Percentiles rank a stretch among this genome's conserved stretches.
Evolutionary conservation across 306 rosid genomes (phyloP).

Genomic region (Acacia melanoxylon): DNA sequence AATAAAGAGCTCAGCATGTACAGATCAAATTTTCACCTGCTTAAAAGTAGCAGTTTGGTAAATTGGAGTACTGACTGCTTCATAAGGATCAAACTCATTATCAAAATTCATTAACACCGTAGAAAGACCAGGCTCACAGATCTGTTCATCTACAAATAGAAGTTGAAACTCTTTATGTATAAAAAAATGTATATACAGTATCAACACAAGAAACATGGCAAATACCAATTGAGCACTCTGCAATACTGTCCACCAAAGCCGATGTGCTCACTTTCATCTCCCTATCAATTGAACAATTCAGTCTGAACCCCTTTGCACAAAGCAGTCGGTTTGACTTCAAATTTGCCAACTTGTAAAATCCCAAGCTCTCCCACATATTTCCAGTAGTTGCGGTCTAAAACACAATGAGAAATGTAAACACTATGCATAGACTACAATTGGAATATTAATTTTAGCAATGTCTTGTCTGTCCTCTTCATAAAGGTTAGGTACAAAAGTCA

Average conservation of each 20-base stretch:
- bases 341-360: constrained; percentile 34
- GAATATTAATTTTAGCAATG: constrained; percentile 18
- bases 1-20: neutral
- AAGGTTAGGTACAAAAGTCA: constrained; percentile 2
- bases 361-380: constrained; percentile 40
- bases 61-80: constrained; percentile 73
- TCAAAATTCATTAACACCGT: constrained; percentile 80
- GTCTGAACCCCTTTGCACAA: constrained; percentile 37
- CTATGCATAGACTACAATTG: neutral
- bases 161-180: constrained; percentile 17
- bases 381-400: constrained; percentile 46
- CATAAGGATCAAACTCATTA: constrained; percentile 76
- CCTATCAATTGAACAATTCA: constrained; percentile 57
- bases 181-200: constrained; percentile 2
- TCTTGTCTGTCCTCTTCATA: constrained; percentile 3
- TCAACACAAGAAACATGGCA: constrained; percentile 13
- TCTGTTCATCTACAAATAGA: constrained; percentile 50
- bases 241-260: constrained; percentile 45
- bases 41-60: constrained; percentile 96
- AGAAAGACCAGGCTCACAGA: constrained; percentile 69
- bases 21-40: constrained; percentile 58
- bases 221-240: constrained; percentile 50
- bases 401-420: constrained; percentile 29
- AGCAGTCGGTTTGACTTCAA: constrained; percentile 34
- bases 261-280: constrained; percentile 60